Base-by-base conservation (phyloP, 768 basidiomycete species). In the Termitomyces sp. region DNA sequence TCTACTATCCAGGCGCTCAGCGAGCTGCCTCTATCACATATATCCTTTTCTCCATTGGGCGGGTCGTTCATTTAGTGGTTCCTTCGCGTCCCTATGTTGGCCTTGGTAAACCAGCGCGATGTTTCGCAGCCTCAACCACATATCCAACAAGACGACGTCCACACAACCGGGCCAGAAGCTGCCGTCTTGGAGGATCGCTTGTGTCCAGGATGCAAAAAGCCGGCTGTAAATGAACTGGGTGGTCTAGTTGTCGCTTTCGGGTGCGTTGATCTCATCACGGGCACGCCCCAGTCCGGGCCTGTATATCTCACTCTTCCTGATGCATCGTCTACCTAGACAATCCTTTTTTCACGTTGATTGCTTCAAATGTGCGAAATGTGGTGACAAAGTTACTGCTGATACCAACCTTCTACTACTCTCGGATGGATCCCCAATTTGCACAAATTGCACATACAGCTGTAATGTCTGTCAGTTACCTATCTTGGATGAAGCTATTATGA, bases 401-500 rank as follows among this genome's bases (percentile, higher is more conserved):
- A 97, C 96, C 26, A 98, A 97, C 74, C 81, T 99, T n/a, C 82
- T 98, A 36, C 79, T 99, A 11, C 85, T 99, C 52, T 95, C 94
- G 33, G 96, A 99, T 72, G 97, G 97, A 24, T 92, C 90, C n/a
- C 97, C 97, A 40, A 94, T 99, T 51, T 95, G 92, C 68, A 86
- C 90, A 44, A 86, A 90, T 65, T 96, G 94, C 76, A 93, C 93
- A 4, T 96, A 96, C 76, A 87, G 87, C 65, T 99, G 97, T 79
- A 96, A 89, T 67, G 88, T 98, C 57, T 99, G 97, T 75, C 86
- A 87, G 47, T 85, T 85, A 56, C 92, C 94, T 46, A 99, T 99
- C 62, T 87, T 95, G 56, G 95, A 99, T 75, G 97, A 99, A 68
- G 97, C 97, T 10, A 98, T 98, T 71, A 98, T 99, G 92, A 96